These are phyloP conservation scores for Cardamine occulta DNA, from an alignment of 345 rosid genomes.

Conservation along the genomic window DNA sequence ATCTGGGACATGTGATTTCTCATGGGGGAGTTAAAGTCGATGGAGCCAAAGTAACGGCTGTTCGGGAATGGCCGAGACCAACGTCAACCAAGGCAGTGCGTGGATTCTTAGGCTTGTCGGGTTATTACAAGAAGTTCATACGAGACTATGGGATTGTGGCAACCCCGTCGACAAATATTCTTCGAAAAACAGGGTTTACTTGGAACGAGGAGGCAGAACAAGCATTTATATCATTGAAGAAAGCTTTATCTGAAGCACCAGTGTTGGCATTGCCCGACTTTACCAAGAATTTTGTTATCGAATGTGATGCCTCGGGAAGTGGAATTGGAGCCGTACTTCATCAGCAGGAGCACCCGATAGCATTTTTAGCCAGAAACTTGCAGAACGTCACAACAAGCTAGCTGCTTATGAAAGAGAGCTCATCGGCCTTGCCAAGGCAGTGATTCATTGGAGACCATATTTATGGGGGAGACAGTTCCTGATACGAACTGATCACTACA, in stretches of 20 bases:
- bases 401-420: background rate
- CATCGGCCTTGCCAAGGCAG: background rate
- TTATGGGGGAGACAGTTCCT: background rate
- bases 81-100: background rate
- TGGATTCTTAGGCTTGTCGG: background rate
- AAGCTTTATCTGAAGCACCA: fast-evolving
- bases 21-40: background rate
- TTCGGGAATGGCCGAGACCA: background rate
- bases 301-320: background rate
- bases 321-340: too few relatives aligned
- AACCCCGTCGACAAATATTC: background rate
- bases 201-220: background rate
- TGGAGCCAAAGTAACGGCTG: background rate
- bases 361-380: background rate
- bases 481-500: background rate
- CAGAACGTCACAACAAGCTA: background rate
- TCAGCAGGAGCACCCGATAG: background rate
- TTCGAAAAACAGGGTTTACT: fast-evolving
- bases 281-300: background rate
- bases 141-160: background rate
- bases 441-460: background rate
- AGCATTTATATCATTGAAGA: background rate
- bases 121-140: background rate
- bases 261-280: background rate
- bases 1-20: background rate